A percentile compares a stretch with the other conserved stretches of the same genome.
phyloP scores from a whole-genome alignment of 805 yeast species.

The Crinitomyces ghanaensis region DNA sequence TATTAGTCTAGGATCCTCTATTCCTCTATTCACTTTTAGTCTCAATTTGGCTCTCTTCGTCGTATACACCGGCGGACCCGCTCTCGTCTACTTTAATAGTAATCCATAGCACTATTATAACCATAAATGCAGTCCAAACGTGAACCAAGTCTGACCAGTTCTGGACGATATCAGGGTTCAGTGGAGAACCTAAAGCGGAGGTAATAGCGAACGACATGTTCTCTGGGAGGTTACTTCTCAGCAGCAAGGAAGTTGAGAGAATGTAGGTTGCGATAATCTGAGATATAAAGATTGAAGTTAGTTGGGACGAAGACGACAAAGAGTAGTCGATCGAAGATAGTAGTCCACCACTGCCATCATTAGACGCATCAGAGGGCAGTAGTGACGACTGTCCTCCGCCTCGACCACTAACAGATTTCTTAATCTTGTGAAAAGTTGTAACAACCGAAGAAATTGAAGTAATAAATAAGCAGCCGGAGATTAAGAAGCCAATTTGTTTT shows the following conservation, averaged over 20 bases:
- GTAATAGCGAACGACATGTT: conserved; percentile 30
- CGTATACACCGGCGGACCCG: conserved; percentile 10
- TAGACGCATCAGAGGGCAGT: too few species aligned
- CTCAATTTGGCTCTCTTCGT: conserved; percentile 16
- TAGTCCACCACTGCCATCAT: too few species aligned
- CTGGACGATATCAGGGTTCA: conserved; percentile 28
- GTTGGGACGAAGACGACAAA: too few species aligned
- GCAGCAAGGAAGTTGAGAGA: conserved; percentile 30
- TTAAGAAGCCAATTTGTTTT: conserved; percentile 29
- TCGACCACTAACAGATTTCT: too few species aligned
- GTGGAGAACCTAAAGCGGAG: conserved; percentile 30
- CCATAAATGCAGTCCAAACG: conserved; percentile 21
- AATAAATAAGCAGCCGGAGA: conserved; percentile 28
- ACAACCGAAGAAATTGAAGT: conserved; percentile 29
- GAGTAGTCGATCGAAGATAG: too few species aligned
- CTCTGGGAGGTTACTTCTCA: conserved; percentile 30
- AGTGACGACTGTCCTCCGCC: too few species aligned
- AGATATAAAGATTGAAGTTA: conserved; percentile 22
- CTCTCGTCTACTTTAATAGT: conserved; percentile 8
- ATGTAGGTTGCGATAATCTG: conserved; percentile 30
- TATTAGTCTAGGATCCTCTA: conserved; percentile 1
- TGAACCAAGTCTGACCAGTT: conserved; percentile 29
- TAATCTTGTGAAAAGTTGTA: conserved; percentile 23
- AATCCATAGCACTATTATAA: conserved; percentile 19
- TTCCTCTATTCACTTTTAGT: conserved; percentile 10